Base-by-base conservation (phyloP, 768 basidiomycete genomes). In the Strobilomyces dryophilus region DNA sequence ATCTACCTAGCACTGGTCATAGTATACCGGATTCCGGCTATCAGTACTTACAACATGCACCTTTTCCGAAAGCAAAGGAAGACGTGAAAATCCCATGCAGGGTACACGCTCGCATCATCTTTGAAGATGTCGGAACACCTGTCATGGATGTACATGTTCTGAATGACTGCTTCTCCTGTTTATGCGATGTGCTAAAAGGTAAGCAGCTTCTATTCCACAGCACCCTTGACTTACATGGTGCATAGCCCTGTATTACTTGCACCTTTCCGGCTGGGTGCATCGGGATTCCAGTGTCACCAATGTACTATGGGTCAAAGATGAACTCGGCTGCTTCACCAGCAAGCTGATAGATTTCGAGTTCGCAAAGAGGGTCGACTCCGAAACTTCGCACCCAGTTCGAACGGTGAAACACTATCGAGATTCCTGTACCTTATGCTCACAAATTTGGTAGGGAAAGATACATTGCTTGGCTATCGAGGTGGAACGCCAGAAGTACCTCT, bases 341-440 rank as follows among this genome's bases (percentile, higher is more conserved):
- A 61, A 61, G 21, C 26, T 60, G 20, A 31, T 9, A 1, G 60
- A 61, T 42, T 48, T 61, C 3, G 55, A 61, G 31, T 57, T 47
- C 24, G 55, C 48, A 2, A 61, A 53, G 20, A 54, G 14, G 8
- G 12, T 50, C 1, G n/a, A n/a, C 21, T 54, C 45, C 0, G 5
- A 45, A 8, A 1, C 8, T 14, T 40, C 27, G 2, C 48, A 54
- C 7, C 9, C 54, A 4, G 18, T 35, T 50, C 53, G 34, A 47
- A 57, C 55, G 2, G 59, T 61, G 35, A 57, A 8, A 52, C 5
- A 7, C 26, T 35, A 17, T 36, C 5, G 2, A 36, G 26, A 20
- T 1, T 18, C 0, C 14, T 37, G 29, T 20, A 18, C 26, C 3
- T 7, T 3, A 11, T 1, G 34, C 50, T 51, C 42, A 53, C 8